These are phyloP conservation scores for Solanum hybrid DNA, from an alignment of 305 asterid species.

Conservation along the genomic window DNA sequence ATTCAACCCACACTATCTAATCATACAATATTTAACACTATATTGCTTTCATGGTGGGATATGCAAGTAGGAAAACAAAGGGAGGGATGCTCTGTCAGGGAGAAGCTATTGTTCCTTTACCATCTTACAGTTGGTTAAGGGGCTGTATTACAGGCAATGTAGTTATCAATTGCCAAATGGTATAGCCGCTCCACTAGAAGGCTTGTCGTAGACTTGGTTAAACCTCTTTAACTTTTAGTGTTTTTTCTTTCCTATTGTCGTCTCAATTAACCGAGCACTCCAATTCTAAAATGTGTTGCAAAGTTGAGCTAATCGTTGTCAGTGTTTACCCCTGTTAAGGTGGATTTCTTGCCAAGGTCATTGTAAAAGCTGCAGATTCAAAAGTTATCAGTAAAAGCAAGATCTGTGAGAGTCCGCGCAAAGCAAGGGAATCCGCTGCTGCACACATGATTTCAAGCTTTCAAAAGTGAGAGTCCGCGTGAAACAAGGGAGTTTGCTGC, in stretches of 20 bases:
- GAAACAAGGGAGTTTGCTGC: background rate
- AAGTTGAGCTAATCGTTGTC: background rate
- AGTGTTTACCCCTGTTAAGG: background rate
- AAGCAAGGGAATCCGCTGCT: slow-evolving; percentile 10
- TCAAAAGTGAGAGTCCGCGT: background rate
- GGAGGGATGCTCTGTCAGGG: background rate
- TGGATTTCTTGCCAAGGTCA: slow-evolving; percentile 9
- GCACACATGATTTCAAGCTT: slow-evolving; percentile 1
- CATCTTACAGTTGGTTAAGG: background rate
- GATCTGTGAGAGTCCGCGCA: background rate
- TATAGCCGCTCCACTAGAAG: background rate
- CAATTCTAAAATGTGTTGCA: background rate
- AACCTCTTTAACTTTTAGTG: background rate
- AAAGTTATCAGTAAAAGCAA: background rate
- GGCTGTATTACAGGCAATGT: background rate
- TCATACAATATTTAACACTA: background rate
- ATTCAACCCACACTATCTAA: background rate
- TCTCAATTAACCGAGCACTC: background rate
- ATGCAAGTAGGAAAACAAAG: background rate
- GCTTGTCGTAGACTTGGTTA: background rate
- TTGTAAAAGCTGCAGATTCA: background rate
- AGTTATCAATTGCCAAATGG: background rate
- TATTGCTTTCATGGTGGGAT: background rate
- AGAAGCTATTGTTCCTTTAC: background rate
- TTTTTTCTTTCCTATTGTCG: background rate